phyloP scores from a whole-genome alignment of 352 stramenopile genomes.

The Blastocystis sp. region DNA sequence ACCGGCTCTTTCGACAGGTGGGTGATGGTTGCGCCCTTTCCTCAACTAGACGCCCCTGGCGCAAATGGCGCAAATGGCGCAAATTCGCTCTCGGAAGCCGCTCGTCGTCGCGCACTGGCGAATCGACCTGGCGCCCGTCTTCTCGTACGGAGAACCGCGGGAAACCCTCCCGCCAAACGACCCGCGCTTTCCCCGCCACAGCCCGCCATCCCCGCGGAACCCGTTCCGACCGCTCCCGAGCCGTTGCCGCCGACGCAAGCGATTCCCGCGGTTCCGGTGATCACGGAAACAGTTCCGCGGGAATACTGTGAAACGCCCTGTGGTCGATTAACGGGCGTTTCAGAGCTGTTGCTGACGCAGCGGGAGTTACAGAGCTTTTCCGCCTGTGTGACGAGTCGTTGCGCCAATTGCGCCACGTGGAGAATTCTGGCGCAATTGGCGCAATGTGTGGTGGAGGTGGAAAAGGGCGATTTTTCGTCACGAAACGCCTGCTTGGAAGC shows the following conservation, averaged over 20 bases:
- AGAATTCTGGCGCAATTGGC: not conserved
- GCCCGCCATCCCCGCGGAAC: not conserved
- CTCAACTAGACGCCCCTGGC: too few species aligned
- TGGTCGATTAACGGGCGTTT: not conserved
- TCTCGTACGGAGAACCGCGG: not conserved
- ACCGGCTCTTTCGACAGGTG: too few species aligned
- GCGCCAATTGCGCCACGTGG: not conserved
- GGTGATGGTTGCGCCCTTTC: too few species aligned
- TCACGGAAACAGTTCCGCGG: too few species aligned
- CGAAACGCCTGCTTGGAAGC: not conserved
- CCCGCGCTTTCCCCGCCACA: not conserved
- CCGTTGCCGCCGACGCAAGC: too few species aligned
- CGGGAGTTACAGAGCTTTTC: not conserved
- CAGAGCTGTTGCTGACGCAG: not conserved
- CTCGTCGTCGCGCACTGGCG: not conserved
- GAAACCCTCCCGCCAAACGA: not conserved
- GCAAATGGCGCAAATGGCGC: too few species aligned
- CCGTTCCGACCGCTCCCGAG: too few species aligned
- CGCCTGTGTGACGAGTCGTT: not conserved
- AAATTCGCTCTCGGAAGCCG: too few species aligned
- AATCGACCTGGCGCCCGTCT: conserved; percentile 30
- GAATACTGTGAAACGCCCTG: not conserved
- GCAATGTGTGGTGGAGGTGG: not conserved
- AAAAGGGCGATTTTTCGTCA: not conserved
- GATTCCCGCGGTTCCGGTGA: too few species aligned